Conservation (phyloP, 768 basidiomycete species). For the Termitomyces sp. region DNA sequence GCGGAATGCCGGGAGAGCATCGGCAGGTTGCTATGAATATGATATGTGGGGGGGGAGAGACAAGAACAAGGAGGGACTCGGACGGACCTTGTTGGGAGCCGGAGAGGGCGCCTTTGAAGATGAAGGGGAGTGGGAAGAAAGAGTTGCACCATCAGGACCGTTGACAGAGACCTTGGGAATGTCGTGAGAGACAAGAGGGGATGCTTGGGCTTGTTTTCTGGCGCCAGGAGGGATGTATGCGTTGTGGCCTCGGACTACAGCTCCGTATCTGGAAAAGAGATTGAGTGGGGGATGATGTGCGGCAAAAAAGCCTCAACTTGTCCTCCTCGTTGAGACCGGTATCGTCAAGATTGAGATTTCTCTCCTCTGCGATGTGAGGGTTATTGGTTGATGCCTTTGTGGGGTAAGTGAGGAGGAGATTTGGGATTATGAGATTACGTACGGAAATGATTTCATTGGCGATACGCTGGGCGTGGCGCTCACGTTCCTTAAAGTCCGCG, state of each 20-base stretch:
- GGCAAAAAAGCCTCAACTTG: slow-evolving; percentile 52
- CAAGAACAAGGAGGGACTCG: not conserved
- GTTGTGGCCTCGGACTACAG: slow-evolving; percentile 80
- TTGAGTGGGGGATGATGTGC: slow-evolving; percentile 4
- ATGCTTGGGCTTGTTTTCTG: slow-evolving; percentile 37
- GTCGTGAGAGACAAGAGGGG: slow-evolving; percentile 36
- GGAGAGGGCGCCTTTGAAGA: slow-evolving; percentile 62
- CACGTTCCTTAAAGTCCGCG: slow-evolving; percentile 83
- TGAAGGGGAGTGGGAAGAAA: slow-evolving; percentile 35
- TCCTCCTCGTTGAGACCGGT: slow-evolving; percentile 89
- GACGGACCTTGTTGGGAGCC: slow-evolving; percentile 52
- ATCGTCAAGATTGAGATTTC: slow-evolving; percentile 59
- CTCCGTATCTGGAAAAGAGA: slow-evolving; percentile 66
- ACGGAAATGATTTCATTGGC: slow-evolving; percentile 91
- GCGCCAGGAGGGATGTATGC: slow-evolving; percentile 96
- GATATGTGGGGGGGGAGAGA: not conserved
- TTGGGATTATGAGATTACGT: slow-evolving; percentile 21
- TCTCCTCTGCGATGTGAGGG: slow-evolving; percentile 87
- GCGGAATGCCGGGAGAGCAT: slow-evolving; percentile 80
- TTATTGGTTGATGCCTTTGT: slow-evolving; percentile 59
- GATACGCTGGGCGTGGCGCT: slow-evolving; percentile 80
- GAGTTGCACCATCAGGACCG: slow-evolving; percentile 63
- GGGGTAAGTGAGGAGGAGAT: not conserved
- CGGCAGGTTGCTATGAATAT: slow-evolving; percentile 51
- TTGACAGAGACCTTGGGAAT: slow-evolving; percentile 74